Conservation (phyloP, 495 filamentous ascomycete genomes). For the Neurospora sp. region DNA sequence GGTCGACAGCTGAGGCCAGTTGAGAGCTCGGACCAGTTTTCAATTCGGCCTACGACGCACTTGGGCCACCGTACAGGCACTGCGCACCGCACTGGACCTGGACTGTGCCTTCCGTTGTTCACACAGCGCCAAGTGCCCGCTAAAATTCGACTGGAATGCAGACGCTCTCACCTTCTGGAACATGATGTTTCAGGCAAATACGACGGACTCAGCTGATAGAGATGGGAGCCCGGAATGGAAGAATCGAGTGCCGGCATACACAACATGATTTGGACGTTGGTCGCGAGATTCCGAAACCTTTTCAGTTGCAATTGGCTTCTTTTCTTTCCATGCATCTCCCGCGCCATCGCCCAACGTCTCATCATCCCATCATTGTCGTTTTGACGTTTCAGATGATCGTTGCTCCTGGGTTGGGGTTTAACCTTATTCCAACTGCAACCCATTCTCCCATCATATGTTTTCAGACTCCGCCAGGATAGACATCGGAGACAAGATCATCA, state of each 20-base stretch:
- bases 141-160: not conserved
- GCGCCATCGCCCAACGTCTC: not conserved
- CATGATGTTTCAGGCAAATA: not conserved
- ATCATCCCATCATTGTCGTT: not conserved
- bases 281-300: not conserved
- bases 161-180: not conserved
- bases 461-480: not conserved
- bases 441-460: not conserved
- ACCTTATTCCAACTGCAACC: not conserved
- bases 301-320: not conserved
- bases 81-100: not conserved
- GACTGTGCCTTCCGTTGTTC: not conserved
- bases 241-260: not conserved
- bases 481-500: not conserved
- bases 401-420: not conserved
- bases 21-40: too few relatives aligned
- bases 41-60: too few relatives aligned
- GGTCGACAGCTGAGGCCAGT: too few relatives aligned
- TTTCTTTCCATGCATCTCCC: not conserved
- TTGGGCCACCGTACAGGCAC: too few relatives aligned
- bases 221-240: not conserved
- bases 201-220: not conserved
- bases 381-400: not conserved
- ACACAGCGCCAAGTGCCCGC: not conserved
- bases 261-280: not conserved